Evolutionary conservation across 179 eudicot species (phyloP).

Genomic region (Dionaea muscipula): DNA sequence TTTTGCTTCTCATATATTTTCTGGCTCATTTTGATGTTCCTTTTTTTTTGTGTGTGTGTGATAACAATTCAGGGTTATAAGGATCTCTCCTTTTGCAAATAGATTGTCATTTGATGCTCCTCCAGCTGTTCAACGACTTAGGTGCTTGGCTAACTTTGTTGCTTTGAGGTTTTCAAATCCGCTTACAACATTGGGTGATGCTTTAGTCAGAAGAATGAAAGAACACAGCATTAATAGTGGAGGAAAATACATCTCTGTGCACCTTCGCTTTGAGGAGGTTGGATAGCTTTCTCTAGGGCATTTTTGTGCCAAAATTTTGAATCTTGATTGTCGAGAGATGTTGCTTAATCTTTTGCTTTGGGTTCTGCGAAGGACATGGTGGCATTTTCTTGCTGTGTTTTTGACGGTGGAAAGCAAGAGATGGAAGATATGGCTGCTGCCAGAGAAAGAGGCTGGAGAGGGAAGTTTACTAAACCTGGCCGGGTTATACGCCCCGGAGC

Average conservation of each 20-base stretch:
- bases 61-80: slow-evolving; percentile 52
- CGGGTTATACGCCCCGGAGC: slow-evolving; percentile 82
- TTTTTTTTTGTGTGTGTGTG: slow-evolving; percentile 6
- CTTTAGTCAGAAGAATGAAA: slow-evolving; percentile 80
- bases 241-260: slow-evolving; percentile 92
- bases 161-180: slow-evolving; percentile 84
- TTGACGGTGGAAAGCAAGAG: slow-evolving; percentile 77
- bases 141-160: slow-evolving; percentile 93
- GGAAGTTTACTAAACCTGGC: slow-evolving; percentile 86
- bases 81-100: slow-evolving; percentile 98
- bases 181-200: slow-evolving; percentile 56
- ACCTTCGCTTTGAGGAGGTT: slow-evolving; percentile 99
- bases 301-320: not conserved
- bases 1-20: not conserved
- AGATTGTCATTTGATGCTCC: slow-evolving; percentile 93
- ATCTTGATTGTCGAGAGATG: not conserved
- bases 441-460: slow-evolving; percentile 96
- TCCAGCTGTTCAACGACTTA: slow-evolving; percentile 72
- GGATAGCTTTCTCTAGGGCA: slow-evolving; percentile 4
- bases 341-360: slow-evolving; percentile 8
- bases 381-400: slow-evolving; percentile 81
- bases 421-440: slow-evolving; percentile 84
- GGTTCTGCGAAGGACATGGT: slow-evolving; percentile 67
- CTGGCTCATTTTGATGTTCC: not conserved
- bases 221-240: slow-evolving; percentile 55